Conservation (phyloP, 257 asterid genomes). For the Solanum chiquidenum region DNA sequence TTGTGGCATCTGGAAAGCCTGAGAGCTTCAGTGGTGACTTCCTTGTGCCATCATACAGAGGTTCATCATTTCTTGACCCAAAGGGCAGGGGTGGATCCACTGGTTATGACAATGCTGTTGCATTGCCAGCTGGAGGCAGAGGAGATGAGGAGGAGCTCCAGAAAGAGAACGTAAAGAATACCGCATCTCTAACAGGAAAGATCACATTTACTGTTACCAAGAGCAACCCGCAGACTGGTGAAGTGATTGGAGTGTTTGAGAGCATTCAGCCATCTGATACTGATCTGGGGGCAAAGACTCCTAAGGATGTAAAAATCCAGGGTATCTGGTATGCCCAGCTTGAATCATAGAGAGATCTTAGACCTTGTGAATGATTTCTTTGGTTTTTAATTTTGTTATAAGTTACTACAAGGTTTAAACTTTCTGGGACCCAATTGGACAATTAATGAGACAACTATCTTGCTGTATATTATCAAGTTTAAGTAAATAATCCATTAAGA, state of each 20-base stretch:
- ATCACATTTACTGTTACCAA: slow-evolving; percentile 72
- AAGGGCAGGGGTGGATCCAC: slow-evolving; percentile 99
- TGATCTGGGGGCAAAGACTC: slow-evolving; percentile 88
- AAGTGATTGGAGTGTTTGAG: slow-evolving; percentile 90
- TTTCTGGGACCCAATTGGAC: slow-evolving; percentile 18
- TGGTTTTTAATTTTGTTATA: slow-evolving; percentile 34
- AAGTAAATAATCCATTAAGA: not conserved
- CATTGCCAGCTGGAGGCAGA: slow-evolving; percentile 97
- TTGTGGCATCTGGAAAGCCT: slow-evolving; percentile 84
- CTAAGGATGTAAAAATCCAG: slow-evolving; percentile 89
- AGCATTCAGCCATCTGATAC: slow-evolving; percentile 97
- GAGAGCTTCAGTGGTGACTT: slow-evolving; percentile 61
- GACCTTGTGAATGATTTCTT: slow-evolving; percentile 9
- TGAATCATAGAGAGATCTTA: slow-evolving; percentile 29
- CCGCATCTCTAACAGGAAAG: slow-evolving; percentile 57
- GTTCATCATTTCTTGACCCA: slow-evolving; percentile 97
- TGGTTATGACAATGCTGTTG: slow-evolving; percentile 95
- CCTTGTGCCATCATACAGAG: slow-evolving; percentile 94
- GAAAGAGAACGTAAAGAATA: slow-evolving; percentile 87
- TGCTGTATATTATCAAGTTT: slow-evolving; percentile 27
- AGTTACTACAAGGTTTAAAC: slow-evolving; percentile 13
- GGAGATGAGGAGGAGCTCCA: slow-evolving; percentile 92
- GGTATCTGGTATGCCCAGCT: slow-evolving; percentile 99
- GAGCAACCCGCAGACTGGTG: slow-evolving; percentile 91
- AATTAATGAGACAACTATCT: slow-evolving; percentile 16